Base-by-base conservation (phyloP, 2,329 filamentous ascomycete species). In the Dactylellina sp. region DNA sequence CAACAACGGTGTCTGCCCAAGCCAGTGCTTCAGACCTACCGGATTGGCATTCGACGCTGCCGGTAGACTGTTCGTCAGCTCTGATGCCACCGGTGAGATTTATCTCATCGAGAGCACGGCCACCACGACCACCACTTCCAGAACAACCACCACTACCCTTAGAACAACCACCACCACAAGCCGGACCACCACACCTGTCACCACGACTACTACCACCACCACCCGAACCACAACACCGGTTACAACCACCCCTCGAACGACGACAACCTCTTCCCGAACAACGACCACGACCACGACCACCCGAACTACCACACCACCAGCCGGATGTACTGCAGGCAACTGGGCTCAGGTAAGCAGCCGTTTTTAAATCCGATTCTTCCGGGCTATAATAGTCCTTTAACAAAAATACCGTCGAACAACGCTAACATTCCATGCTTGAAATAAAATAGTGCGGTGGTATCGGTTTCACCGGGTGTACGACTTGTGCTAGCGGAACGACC, bases 51-150 rank as follows among this genome's bases (percentile, higher is more conserved):
- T 82, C 79, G 83, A 85, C 79, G 75, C 76, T 7, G 77, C 83
- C 44, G 86, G 84, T 6, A 81, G 88, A 5, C 80, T 91, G 7
- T 91, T 86, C 80, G 85, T 90, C 82, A 86, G 83, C 65, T 87
- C 85, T 2, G 89, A 91, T 79, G 79, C 83, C 12, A 88, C 88
- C 0, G 89, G 88, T 4, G 89, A 91, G 82, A 84, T 91, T 44
- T 90, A 86, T 76, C 84, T 90, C 2, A 78, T 88, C 42, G 76
- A 78, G 14, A 79, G 66, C 53, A 78, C 56, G 1, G 47, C 63
- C 1, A 57, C 46, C 7, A 55, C 50, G 9, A 56, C 65, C 2
- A 75, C 68, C n/a, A 63, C 44, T 6, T 56, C 60, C 14, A 28
- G 7, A 2, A 59, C 20, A 2, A 53, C 35, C 5, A 64, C 46